Evolutionary conservation across 2,329 filamentous ascomycete genomes (phyloP).

Genomic region (Rutstroemia sp.): DNA sequence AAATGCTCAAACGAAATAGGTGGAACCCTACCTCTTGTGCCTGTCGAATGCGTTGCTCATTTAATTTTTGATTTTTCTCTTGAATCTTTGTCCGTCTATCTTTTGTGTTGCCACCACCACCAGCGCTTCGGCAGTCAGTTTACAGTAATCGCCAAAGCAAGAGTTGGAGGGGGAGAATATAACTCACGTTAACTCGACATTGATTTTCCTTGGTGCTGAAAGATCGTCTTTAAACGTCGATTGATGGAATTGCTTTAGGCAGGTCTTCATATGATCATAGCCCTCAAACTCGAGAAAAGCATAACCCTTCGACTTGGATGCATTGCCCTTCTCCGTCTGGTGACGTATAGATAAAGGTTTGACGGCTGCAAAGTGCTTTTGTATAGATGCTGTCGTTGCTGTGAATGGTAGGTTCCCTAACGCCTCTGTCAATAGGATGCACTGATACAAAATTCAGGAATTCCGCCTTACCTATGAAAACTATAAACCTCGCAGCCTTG

Average conservation of each 20-base stretch:
- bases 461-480: conserved; percentile 58
- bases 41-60: conserved; percentile 41
- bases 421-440: no score
- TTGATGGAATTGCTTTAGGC: conserved; percentile 85
- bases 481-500: conserved; percentile 54
- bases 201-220: conserved; percentile 64
- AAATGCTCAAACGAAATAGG: not conserved
- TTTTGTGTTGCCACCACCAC: conserved; percentile 74
- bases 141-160: conserved; percentile 5
- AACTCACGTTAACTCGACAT: conserved; percentile 80
- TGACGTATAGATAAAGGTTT: conserved; percentile 64
- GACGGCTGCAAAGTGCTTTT: conserved; percentile 71
- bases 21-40: conserved; percentile 17
- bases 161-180: not conserved
- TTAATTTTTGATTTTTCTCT: conserved; percentile 78
- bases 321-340: conserved; percentile 57
- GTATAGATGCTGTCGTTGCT: conserved; percentile 63
- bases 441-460: not conserved
- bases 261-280: conserved; percentile 87
- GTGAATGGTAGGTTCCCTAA: conserved; percentile 81
- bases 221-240: conserved; percentile 58
- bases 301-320: conserved; percentile 62
- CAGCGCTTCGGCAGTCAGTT: conserved; percentile 47
- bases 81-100: conserved; percentile 68
- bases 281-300: conserved; percentile 85